A percentile compares a stretch with the other conserved stretches of the same genome.
Conservation (phyloP, 768 basidiomycete genomes). For the Boletus sp. region DNA sequence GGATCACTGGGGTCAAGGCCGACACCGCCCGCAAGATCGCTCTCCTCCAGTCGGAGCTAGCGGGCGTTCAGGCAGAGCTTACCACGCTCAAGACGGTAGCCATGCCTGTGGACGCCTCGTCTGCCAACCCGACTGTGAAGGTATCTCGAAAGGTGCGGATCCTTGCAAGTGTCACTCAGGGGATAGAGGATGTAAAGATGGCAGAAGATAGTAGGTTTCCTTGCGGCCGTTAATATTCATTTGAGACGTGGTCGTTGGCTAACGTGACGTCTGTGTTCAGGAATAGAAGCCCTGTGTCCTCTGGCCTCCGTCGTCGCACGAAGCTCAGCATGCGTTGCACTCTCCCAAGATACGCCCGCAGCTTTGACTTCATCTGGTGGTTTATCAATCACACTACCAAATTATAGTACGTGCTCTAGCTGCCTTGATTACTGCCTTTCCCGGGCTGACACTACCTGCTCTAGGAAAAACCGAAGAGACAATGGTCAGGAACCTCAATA, state of each 20-base stretch:
- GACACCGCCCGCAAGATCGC: constrained; percentile 16
- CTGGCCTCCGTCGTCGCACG: not conserved
- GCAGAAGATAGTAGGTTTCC: constrained; percentile 3
- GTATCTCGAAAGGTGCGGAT: not conserved
- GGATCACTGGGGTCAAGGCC: constrained; percentile 11
- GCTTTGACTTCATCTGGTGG: not conserved
- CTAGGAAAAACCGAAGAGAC: constrained; percentile 1
- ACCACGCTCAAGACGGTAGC: constrained; percentile 1
- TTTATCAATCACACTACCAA: not conserved
- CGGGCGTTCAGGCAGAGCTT: constrained; percentile 6
- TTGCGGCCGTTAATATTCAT: not conserved
- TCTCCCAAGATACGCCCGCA: not conserved
- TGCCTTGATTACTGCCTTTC: not conserved
- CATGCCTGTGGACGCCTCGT: not conserved
- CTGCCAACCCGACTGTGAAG: constrained; percentile 3
- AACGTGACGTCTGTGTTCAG: not conserved
- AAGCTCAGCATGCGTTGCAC: not conserved
- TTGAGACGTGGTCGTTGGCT: not conserved
- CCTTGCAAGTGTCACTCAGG: not conserved
- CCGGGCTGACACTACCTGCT: not conserved
- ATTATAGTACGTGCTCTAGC: constrained; percentile 3
- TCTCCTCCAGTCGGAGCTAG: constrained; percentile 18
- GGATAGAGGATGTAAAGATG: not conserved
- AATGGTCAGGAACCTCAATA: not conserved
- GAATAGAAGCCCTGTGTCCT: not conserved